Percentiles rank a stretch among this genome's conserved stretches.
These are phyloP conservation scores for Tympanopsis confertula DNA, from an alignment of 2,329 filamentous ascomycete genomes.

Conservation along the genomic window DNA sequence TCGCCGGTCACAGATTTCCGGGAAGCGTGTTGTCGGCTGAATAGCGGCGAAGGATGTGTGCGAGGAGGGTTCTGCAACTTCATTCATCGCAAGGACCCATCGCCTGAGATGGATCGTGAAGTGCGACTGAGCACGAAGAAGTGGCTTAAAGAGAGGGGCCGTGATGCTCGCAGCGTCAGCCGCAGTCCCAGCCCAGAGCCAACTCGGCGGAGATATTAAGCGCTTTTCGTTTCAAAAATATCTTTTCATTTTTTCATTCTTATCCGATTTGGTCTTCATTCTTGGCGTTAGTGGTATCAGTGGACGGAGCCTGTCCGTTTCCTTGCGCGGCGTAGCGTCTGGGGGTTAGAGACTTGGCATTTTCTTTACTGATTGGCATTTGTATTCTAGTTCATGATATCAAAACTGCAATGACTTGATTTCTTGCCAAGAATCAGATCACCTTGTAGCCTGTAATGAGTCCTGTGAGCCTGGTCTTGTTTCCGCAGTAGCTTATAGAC, in stretches of 20 bases:
- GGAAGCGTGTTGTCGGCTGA: constrained; percentile 91
- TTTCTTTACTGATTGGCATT: too few relatives aligned
- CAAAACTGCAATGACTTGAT: too few relatives aligned
- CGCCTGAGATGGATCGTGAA: constrained; percentile 77
- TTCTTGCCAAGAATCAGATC: too few relatives aligned
- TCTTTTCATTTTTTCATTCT: background rate
- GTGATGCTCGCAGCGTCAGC: constrained; percentile 71
- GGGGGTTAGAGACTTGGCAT: too few relatives aligned
- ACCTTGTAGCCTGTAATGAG: too few relatives aligned
- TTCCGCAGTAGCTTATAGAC: too few relatives aligned
- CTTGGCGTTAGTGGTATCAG: background rate
- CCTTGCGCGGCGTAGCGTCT: too few relatives aligned
- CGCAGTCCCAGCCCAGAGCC: constrained; percentile 82
- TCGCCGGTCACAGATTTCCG: constrained; percentile 95
- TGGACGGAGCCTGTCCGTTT: too few relatives aligned
- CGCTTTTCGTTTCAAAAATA: too few relatives aligned
- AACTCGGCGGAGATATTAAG: constrained; percentile 57
- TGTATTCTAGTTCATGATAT: too few relatives aligned
- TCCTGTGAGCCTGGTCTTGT: too few relatives aligned
- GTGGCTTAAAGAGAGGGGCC: constrained; percentile 77
- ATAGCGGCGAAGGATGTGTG: constrained; percentile 89
- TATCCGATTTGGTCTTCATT: background rate
- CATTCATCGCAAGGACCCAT: constrained; percentile 93
- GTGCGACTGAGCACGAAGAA: constrained; percentile 85
- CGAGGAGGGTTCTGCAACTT: constrained; percentile 98